Evolutionary conservation across 257 asterid genomes (phyloP), one percentile per base, ranked within the genome.

Genomic region (Nyctanthes arbortristis): DNA sequence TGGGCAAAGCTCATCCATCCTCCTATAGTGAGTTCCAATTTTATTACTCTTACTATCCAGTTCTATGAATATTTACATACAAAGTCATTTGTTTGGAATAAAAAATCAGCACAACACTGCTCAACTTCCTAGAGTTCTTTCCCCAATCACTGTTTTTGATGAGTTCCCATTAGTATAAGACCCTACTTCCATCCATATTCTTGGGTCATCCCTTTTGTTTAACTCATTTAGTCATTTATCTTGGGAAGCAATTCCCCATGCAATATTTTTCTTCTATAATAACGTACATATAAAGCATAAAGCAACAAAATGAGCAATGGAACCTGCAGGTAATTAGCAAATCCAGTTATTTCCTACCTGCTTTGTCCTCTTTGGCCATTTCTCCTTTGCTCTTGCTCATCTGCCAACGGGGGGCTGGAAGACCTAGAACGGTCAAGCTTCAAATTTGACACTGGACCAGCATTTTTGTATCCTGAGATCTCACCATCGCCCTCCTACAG

Each of bases 401-500:
- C 89, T 4, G 60, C 74, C 57, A 73, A 79, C 65, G 69, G 78
- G 67, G 72, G 59, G 57, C 52, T 69, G 29, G 84, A 74, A 29
- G 39, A 75, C 69, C 78, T 72, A n/a, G 60, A n/a, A n/a, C n/a
- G 64, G 36, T 76, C 92, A 74, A 79, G 79, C 77, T 79, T 86
- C 36, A 76, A 66, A 60, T 74, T 68, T 39, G 74, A 85, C 78
- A 77, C 89, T 77, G 65, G 43, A 56, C 77, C 74, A 75, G 74
- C 63, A 74, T 72, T 67, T 61, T 70, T 75, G 36, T 74, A 83
- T 72, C 87, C 81, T 49, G 73, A 71, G 33, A 66, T 73, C 76
- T 77, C 80, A 75, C 62, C 82, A 74, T 81, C 84, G 59, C 85
- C 93, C 65, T 81, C 99, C 99, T 94, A 89, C 99, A 94, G 94